Base-by-base conservation (phyloP, 495 filamentous ascomycete genomes). In the Hypomontagnella submonticulosa region DNA sequence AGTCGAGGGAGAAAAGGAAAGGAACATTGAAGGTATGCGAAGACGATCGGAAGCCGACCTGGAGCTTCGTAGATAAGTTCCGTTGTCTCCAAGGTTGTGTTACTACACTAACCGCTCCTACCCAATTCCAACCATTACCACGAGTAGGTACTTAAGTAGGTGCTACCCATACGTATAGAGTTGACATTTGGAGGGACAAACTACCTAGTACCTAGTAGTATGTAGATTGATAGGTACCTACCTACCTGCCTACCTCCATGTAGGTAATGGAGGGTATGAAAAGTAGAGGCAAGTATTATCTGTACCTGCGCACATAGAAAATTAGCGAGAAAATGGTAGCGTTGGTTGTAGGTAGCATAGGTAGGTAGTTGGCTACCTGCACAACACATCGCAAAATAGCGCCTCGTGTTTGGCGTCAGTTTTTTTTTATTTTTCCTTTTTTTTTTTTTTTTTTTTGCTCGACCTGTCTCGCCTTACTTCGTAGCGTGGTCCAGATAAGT, bases 401-500 rank as follows among this genome's bases (percentile, higher is more conserved):
- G 46, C 52, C 33, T 58, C 30, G 32, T 53, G 40, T 44, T 58
- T 62, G 32, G 63, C 57, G 20, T 38, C 57, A 66, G 40, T 37
- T 61, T 43, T 44, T 42, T 13, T 15, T 49, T 33, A 11, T 13
- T 15, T 3, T 49, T 11, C n/a, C n/a, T n/a, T 46, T 37, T 61
- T 43, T 44, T 42, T 13, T 15, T 49, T 33, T 27, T 13, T 15
- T 3, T 49, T 11, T 40, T n/a, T 63, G 13, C 44, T 61, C 56
- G 56, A 50, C 56, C 53, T 68, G 58, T 63, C 58, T 67, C 54
- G 64, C 64, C 64, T 67, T 68, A 68, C 58, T 68, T 68, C 58
- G 42, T 63, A 67, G 64, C 52, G 58, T 55, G 54, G 65, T 63
- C 54, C 36, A 67, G 53, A 62, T 52, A 67, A 57, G 57, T 67